Base-by-base conservation (phyloP, 2,329 filamentous ascomycete species). In the Fusarium haematococcum region DNA sequence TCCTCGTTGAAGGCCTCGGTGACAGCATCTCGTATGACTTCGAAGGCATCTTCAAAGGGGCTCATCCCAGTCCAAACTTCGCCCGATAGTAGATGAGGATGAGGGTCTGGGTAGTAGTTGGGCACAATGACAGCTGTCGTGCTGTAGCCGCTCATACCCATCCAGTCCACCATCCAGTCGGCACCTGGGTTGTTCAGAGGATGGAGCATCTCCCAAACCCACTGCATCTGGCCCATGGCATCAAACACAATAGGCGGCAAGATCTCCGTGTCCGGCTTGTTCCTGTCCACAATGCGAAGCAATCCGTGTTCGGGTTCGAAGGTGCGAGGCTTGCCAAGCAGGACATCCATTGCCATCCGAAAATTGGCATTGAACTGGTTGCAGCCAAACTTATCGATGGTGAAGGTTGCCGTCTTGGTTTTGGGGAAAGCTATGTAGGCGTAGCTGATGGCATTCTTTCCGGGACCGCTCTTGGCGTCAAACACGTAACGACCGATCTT, bases 311-410 rank as follows among this genome's bases (percentile, higher is more conserved):
- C 74, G n/a, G 62, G 62, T 6, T 32, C 4, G 30, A 13, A 25
- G n/a, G 1, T 41, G 23, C 23, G 18, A 1, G 69, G 64, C 2
- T 14, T 63, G 2, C 79, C 79, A 4, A 78, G 57, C 6, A 83
- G 43, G 6, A 82, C 75, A 5, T 81, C 77, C 7, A 79, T 68
- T 0, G 77, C 75, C 1, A 75, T 73, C 32, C 60, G 69, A 20
- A 83, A 58, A 30, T 77, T 76, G 0, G 60, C 61, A 43, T 76
- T 76, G 65, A 75, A 82, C 52, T 80, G 77, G 50, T 81, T 76
- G 14, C 75, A 71, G 2, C 70, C 78, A 68, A 77, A 81, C 4
- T 54, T 52, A 5, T 58, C 16, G 20, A 73, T 61, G 10, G 32
- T 27, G 23, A 77, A 78, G 5, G 7, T 33, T 1, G 18, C 3